Conservation (phyloP, 2,329 filamentous ascomycete species). For the Cladophialophora psammophila region DNA sequence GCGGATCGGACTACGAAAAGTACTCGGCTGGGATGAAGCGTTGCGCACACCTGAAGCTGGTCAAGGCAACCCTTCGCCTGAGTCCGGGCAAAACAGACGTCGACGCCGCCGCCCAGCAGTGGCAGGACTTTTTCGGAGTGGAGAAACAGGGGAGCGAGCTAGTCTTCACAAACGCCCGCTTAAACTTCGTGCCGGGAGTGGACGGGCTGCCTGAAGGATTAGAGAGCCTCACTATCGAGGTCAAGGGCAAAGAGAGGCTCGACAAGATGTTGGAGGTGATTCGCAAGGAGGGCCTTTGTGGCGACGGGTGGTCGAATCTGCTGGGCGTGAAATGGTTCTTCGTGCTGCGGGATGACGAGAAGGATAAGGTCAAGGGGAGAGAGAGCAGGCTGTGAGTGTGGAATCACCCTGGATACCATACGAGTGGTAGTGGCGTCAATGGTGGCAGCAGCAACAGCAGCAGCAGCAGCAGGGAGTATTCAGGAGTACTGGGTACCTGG, state of each 20-base stretch:
- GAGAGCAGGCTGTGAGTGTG: slow-evolving; percentile 18
- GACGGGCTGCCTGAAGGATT: slow-evolving; percentile 48
- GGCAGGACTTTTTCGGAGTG: slow-evolving; percentile 52
- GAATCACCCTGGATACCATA: not conserved
- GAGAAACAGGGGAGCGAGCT: slow-evolving; percentile 36
- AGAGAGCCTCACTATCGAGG: slow-evolving; percentile 49
- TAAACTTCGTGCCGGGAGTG: slow-evolving; percentile 48
- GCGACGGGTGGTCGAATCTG: slow-evolving; percentile 48
- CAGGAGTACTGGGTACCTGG: too few relatives aligned
- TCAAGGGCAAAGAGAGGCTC: slow-evolving; percentile 45
- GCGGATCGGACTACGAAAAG: slow-evolving; percentile 46
- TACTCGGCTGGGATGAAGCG: slow-evolving; percentile 51
- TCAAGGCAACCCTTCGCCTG: slow-evolving; percentile 49
- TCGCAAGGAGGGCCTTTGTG: slow-evolving; percentile 43
- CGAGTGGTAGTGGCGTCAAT: not conserved
- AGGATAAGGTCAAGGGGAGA: not conserved
- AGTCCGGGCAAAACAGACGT: slow-evolving; percentile 48
- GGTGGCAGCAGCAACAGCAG: too few relatives aligned
- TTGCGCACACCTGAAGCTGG: slow-evolving; percentile 46
- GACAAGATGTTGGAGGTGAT: slow-evolving; percentile 46
- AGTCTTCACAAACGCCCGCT: slow-evolving; percentile 45
- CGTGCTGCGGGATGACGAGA: slow-evolving; percentile 24
- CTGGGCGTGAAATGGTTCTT: slow-evolving; percentile 51
- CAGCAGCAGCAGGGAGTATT: too few relatives aligned
- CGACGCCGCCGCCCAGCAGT: slow-evolving; percentile 49